Base-by-base conservation (phyloP, 192 early-diverging fungal genomes). In the Coemansia sp. region DNA sequence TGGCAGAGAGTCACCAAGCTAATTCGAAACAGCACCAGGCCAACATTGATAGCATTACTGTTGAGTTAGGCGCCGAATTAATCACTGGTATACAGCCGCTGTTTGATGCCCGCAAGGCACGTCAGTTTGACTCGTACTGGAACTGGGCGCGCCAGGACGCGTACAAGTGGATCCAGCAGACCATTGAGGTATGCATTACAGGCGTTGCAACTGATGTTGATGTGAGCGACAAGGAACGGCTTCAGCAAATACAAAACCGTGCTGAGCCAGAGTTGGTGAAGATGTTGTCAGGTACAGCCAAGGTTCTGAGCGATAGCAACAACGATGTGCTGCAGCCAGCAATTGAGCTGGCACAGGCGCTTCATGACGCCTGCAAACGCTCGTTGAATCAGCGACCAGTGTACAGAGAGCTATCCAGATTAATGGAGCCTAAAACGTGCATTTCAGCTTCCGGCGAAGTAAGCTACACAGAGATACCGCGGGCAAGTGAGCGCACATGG, bases 51-150 rank as follows among this genome's bases (percentile, higher is more conserved):
- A 66, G 82, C 32, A 89, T 93, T 84, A 62, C 82, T 23, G 84
- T 71, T 57, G 96, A 98, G 81, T 89, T 94, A 62, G 96, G 94
- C 64, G 93, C 95, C 41, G 68, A 70, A 14, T 35, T 67, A 1
- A 85, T 88, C 32, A 85, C 91, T 37, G 96, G 96, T 22, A 91
- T 94, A 69, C 82, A 83, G 47, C 91, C 93, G 4, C 52, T 76
- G 2, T 95, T 98, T 69, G 88, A 86, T 57, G 72, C 74, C 16
- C 83, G 87, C 64, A 98, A 93, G 82, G 92, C 22, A 22, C 22
- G 22, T 22, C 83, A 64, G 26, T 98, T 92, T 9, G 8, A 35
- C 8, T 35, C 32, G 32, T 35, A 9, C 32, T 35, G 32, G 32
- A 35, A 35, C 32, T 35, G 32, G 32, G 32, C 32, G 8, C 32